Base-by-base conservation (phyloP, 148 eudicot genomes). In the Cornus florida region DNA sequence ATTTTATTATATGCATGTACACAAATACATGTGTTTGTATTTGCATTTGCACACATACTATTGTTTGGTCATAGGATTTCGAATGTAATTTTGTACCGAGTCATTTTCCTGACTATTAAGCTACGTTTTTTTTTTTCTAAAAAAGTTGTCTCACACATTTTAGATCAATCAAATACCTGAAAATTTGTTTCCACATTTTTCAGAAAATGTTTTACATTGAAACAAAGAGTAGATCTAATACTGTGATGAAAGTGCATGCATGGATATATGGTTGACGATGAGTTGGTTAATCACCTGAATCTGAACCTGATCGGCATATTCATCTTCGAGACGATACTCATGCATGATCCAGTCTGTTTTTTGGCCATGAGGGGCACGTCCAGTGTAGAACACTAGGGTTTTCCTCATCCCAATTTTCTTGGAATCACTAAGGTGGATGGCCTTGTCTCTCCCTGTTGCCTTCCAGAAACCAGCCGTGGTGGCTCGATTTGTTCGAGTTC, bases 331-430 rank as follows among this genome's bases (percentile, higher is more conserved):
- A 69, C 98, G 95, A 71, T 95, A 95, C 72, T 95, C 98, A 35
- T 95, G 98, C 98, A 95, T 95, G 81, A 95, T 95, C 98, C 98
- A 93, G 78, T 95, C 96, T 0, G 95, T 90, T 83, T 95, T 95
- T 10, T 86, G 94, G 59, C 98, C 98, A 73, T 93, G 98, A 80
- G 98, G 98, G 70, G 98, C 98, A 59, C 98, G 94, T 9, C 98
- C 98, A 0, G 91, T 93, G 82, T 95, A 95, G 77, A 95, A 95
- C 41, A 95, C 98, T 13, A 95, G 81, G 56, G 97, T 95, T 81
- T 95, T 94, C 48, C 98, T 86, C 98, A 94, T 94, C 32, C 98
- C 98, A 43, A 94, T 92, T 59, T 89, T 86, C 80, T 83, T 88
- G 57, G 87, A 82, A 78, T 74, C 84, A 80, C 78, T 83, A 43